phyloP scores from a whole-genome alignment of 768 basidiomycete genomes.

The Serendipita indica region DNA sequence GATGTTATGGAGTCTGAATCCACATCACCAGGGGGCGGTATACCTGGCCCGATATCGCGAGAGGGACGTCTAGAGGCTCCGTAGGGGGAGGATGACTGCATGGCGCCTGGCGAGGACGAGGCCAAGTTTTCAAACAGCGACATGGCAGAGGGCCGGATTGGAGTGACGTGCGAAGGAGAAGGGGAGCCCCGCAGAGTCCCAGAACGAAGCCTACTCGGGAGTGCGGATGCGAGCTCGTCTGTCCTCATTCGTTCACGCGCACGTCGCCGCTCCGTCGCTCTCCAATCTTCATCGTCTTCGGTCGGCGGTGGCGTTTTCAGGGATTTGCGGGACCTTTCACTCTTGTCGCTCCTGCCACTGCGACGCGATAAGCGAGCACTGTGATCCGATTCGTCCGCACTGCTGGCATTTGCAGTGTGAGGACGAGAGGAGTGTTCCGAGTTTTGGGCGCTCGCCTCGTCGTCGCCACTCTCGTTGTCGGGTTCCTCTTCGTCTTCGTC shows the following conservation, averaged over 20 bases:
- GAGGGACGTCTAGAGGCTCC: constrained; percentile 1
- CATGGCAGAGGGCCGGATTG: background rate
- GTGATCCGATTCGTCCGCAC: background rate
- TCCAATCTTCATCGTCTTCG: constrained; percentile 2
- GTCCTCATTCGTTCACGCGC: background rate
- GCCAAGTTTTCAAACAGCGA: background rate
- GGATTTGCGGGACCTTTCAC: background rate
- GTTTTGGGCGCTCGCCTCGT: background rate
- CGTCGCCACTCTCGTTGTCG: background rate
- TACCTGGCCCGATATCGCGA: background rate
- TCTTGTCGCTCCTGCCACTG: background rate
- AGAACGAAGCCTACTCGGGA: constrained; percentile 1
- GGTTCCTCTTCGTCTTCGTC: background rate
- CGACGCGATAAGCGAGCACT: constrained; percentile 1
- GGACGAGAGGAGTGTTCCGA: background rate
- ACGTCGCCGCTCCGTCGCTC: background rate
- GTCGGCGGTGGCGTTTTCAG: background rate
- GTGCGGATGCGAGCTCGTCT: background rate
- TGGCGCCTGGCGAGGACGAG: background rate
- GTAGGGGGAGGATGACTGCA: background rate
- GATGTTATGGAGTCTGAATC: background rate
- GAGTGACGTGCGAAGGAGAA: background rate
- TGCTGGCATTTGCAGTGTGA: background rate
- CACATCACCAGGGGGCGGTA: background rate
- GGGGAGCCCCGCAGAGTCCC: constrained; percentile 1